These are phyloP conservation scores for Fusarium anguioides DNA, from an alignment of 2,329 filamentous ascomycete genomes.

Conservation along the genomic window DNA sequence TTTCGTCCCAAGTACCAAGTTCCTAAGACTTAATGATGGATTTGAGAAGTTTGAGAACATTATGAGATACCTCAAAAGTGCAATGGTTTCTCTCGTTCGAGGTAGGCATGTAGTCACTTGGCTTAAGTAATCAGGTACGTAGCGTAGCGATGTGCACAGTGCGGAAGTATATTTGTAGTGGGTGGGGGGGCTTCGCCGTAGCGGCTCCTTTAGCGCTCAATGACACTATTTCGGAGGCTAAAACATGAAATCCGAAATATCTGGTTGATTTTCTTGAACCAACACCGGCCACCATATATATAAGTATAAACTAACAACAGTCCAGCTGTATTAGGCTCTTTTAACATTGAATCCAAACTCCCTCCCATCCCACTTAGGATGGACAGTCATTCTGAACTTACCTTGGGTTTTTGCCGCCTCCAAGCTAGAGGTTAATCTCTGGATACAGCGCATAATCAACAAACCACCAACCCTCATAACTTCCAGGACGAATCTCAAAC, in stretches of 20 bases:
- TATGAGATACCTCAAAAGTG: conserved; percentile 10
- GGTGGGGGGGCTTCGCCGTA: no score
- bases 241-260: no score
- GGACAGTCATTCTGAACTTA: no score
- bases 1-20: conserved; percentile 39
- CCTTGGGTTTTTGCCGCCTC: no score
- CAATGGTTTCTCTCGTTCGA: neutral
- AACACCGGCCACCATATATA: neutral
- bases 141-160: no score
- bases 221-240: no score
- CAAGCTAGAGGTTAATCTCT: no score
- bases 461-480: neutral
- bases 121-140: no score
- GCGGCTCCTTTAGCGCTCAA: no score
- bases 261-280: neutral
- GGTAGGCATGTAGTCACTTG: no score
- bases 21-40: conserved; percentile 44
- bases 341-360: neutral
- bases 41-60: conserved; percentile 22
- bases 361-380: no score
- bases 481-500: neutral
- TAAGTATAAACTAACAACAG: neutral
- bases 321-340: neutral
- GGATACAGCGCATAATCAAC: neutral
- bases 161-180: no score